Conservation (phyloP, 1,139 yeast genomes). For the Kurtzmaniella quercitrusa region DNA sequence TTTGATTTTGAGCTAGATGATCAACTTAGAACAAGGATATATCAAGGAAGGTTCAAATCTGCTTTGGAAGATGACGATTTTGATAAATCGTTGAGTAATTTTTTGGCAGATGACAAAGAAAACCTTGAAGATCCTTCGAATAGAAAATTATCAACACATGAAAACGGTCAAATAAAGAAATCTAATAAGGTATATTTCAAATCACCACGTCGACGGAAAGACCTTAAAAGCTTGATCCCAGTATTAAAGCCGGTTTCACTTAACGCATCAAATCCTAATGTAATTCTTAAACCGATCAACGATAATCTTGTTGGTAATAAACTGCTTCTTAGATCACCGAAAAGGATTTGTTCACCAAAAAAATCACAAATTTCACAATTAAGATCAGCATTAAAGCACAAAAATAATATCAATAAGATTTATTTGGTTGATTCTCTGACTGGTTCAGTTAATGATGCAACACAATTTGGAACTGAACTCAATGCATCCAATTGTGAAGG, state of each 20-base stretch:
- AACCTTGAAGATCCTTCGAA: slow-evolving; percentile 29
- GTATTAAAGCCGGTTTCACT: slow-evolving; percentile 26
- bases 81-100: slow-evolving; percentile 26
- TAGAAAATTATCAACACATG: slow-evolving; percentile 14
- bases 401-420: slow-evolving; percentile 28
- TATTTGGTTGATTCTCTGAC: slow-evolving; percentile 65
- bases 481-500: slow-evolving; percentile 63
- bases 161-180: slow-evolving; percentile 18
- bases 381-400: slow-evolving; percentile 39
- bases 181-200: slow-evolving; percentile 14
- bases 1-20: slow-evolving; percentile 41
- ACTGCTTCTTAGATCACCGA: slow-evolving; percentile 20
- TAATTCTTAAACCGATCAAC: slow-evolving; percentile 5
- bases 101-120: slow-evolving; percentile 32
- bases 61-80: slow-evolving; percentile 18
- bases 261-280: slow-evolving; percentile 2
- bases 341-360: slow-evolving; percentile 42
- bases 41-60: slow-evolving; percentile 32
- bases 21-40: slow-evolving; percentile 43
- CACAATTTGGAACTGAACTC: slow-evolving; percentile 71
- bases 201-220: slow-evolving; percentile 9
- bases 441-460: slow-evolving; percentile 65
- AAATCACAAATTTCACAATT: slow-evolving; percentile 17
- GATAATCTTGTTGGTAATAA: neutral
- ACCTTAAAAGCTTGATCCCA: slow-evolving; percentile 17